Evolutionary conservation across 2,329 filamentous ascomycete species (phyloP).

Genomic region (Hymenoscyphus occultus): DNA sequence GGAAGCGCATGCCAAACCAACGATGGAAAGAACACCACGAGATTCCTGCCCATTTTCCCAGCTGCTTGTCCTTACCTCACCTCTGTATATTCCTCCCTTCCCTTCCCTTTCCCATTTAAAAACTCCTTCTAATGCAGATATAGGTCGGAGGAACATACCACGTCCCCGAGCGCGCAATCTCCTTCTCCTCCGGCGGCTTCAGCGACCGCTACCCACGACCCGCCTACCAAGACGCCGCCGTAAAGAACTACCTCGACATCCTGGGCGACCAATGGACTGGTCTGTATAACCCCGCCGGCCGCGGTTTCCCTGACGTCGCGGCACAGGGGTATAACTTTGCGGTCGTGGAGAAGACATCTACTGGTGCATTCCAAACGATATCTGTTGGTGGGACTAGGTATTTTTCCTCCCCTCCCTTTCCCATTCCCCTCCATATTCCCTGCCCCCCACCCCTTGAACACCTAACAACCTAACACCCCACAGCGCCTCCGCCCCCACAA

Average conservation of each 20-base stretch:
- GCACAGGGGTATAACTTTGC: conserved; percentile 56
- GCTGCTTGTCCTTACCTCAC: conserved; percentile 67
- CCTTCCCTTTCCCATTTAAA: background rate
- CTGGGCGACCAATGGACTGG: conserved; percentile 44
- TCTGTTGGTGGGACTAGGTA: conserved; percentile 27
- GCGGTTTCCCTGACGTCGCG: conserved; percentile 53
- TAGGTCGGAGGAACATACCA: conserved; percentile 56
- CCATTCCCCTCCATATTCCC: background rate
- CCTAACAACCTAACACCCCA: background rate
- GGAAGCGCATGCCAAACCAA: conserved; percentile 53
- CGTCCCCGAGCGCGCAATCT: conserved; percentile 43
- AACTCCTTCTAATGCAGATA: background rate
- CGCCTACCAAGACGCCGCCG: conserved; percentile 45
- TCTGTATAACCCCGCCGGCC: conserved; percentile 47
- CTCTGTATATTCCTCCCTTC: conserved; percentile 61
- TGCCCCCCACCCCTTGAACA: background rate
- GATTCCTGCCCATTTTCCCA: conserved; percentile 61
- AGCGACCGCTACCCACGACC: conserved; percentile 49
- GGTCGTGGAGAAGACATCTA: conserved; percentile 15
- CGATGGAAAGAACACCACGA: conserved; percentile 55
- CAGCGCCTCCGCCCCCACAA: conserved; percentile 55
- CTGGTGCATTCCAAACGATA: conserved; percentile 1
- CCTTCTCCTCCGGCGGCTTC: conserved; percentile 49
- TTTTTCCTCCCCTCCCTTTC: background rate
- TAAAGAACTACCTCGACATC: conserved; percentile 44